Evolutionary conservation across 768 basidiomycete species (phyloP), one percentile per base, ranked within the genome.

Genomic region (Mycena galopus): DNA sequence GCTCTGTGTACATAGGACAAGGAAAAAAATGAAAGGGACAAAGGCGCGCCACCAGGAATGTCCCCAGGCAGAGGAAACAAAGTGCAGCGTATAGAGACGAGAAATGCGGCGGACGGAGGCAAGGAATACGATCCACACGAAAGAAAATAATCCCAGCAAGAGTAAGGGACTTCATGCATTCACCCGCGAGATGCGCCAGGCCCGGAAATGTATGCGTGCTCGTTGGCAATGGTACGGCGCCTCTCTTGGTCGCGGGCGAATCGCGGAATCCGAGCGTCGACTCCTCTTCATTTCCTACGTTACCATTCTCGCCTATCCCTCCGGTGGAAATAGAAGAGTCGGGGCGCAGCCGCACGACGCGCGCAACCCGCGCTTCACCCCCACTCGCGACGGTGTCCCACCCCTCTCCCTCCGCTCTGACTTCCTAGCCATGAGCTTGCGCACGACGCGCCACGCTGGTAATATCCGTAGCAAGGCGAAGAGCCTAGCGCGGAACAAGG

Each of bases 401-500:
- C n/a, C 25, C 55, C 58, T 9, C 50, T 2, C 35, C n/a, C n/a
- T n/a, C n/a, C 35, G 4, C 53, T 61, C 71, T 85, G n/a, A n/a
- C n/a, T n/a, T n/a, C 77, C 79, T 77, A 86, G 66, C 83, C 71
- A 90, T 44, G 92, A 84, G 60, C 90, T 89, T 78, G 88, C 91
- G 80, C 88, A 88, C 61, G 93, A 87, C 79, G 89, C 70, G 92
- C 93, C 94, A 96, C 0, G 92, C 85, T 19, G 94, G 94, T 3
- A 95, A 86, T 27, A 94, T 86, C 63, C 93, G 88, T 56, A 95
- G 85, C 47, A 96, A 81, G 62, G 90, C 91, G 84, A 85, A 96
- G 9, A 94, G 78, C 78, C n/a, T n/a, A n/a, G 93, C 93, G 60
- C 94, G 88, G 84, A 95, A 96, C 23, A 95, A 87, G 93, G 88